A percentile compares a stretch with the other conserved stretches of the same genome.
These are phyloP conservation scores for Spathaspora hagerdaliae DNA, from an alignment of 805 yeast species.

Conservation along the genomic window DNA sequence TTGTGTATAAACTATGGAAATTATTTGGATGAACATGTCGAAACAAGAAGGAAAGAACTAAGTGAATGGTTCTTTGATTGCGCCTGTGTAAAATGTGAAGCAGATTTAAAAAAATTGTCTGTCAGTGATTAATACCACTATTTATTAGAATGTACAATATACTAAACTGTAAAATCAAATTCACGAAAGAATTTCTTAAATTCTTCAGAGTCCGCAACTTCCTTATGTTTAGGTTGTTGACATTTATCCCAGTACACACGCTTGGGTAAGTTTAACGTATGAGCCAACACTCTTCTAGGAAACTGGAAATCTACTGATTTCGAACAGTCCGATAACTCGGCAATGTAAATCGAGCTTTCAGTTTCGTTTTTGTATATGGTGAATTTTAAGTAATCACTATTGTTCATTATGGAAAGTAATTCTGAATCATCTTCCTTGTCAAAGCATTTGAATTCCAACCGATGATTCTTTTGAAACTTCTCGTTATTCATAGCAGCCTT, in stretches of 20 bases:
- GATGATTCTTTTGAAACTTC: conserved; percentile 38
- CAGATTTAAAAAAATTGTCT: conserved; percentile 10
- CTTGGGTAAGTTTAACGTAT: conserved; percentile 54
- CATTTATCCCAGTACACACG: conserved; percentile 78
- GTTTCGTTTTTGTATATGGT: conserved; percentile 20
- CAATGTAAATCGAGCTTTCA: conserved; percentile 13
- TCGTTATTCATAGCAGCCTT: conserved; percentile 44
- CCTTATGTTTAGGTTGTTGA: conserved; percentile 58
- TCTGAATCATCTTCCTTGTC: conserved; percentile 17
- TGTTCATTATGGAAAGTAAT: conserved; percentile 19
- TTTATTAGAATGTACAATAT: not conserved
- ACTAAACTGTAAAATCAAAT: conserved; percentile 45
- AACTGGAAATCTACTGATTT: conserved; percentile 70
- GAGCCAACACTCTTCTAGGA: conserved; percentile 76
- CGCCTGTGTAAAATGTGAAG: conserved; percentile 44
- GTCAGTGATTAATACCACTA: not conserved
- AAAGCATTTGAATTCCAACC: conserved; percentile 38
- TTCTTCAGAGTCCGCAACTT: conserved; percentile 55
- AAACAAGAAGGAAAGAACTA: conserved; percentile 39
- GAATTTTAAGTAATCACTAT: conserved; percentile 35
- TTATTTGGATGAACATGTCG: conserved; percentile 34
- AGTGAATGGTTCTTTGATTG: conserved; percentile 60
- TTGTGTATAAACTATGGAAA: conserved; percentile 63
- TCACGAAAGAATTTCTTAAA: conserved; percentile 55
- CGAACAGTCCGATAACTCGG: conserved; percentile 17